Evolutionary conservation across 495 filamentous ascomycete genomes (phyloP), one percentile per base, ranked within the genome.

Genomic region (Tuber calosporum): DNA sequence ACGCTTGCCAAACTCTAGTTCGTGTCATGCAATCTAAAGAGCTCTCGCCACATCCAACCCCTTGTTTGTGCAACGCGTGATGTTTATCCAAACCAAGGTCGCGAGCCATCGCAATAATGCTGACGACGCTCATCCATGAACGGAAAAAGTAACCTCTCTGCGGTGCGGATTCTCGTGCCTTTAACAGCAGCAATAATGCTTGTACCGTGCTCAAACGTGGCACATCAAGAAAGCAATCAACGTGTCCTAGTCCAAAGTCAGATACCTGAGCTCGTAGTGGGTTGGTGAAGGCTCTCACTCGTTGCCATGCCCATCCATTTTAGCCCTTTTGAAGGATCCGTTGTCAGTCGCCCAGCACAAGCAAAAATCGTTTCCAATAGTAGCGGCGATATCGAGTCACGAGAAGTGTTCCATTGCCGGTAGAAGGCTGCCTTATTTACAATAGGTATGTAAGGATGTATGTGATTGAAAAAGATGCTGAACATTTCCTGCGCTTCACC

Each of bases 101-200:
- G 78, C 96, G 93, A 66, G 89, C 93, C 92, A 99, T 96, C 17
- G 92, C 89, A 36, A 97, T 90, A 71, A 94, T 90, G 62, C 92
- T 93, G 71, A 97, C 94, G 67, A 97, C 89, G 9, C 92, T 96
- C 88, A 97, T 97, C 95, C 95, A 99, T 17, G 95, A 99, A 37
- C 95, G 89, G 81, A 94, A 98, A 83, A 95, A 99, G 82, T 99
- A 99, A 1, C 95, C 95, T 79, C 93, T 89, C 81, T 95, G 95
- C 2, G 96, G 96, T 17, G 90, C 88, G 41, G 92, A 90, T 82
- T 99, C 95, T 75, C 94, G 86, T 2, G 95, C 96, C 84, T 99
- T 99, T 26, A 97, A 82, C 53, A 98, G 84, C 42, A 99, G 88
- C 69, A 97, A 84, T 72, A 97, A 83, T 1, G 93, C 96, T 83